Evolutionary conservation across 2,329 filamentous ascomycete genomes (phyloP).

Genomic region (Mycosphaerella sp.): DNA sequence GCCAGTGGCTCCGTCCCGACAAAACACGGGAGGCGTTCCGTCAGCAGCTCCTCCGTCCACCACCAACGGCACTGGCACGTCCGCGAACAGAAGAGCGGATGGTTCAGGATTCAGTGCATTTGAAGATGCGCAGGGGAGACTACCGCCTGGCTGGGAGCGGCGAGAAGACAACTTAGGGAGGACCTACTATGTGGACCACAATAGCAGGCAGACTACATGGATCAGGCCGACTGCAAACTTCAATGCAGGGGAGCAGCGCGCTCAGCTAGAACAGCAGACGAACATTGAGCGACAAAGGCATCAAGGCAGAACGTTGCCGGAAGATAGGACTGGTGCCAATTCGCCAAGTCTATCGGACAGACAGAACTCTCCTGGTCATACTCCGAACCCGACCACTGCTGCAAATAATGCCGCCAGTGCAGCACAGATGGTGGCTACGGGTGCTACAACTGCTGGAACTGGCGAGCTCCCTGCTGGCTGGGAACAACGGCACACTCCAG

Average conservation of each 20-base stretch:
- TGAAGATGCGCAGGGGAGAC: conserved; percentile 86
- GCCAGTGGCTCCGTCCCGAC: conserved; percentile 22
- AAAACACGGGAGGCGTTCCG: conserved; percentile 20
- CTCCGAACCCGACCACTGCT: conserved; percentile 27
- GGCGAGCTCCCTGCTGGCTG: conserved; percentile 92
- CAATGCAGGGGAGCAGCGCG: conserved; percentile 68
- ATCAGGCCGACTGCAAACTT: conserved; percentile 75
- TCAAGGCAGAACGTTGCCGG: conserved; percentile 90
- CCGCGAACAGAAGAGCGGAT: conserved; percentile 38
- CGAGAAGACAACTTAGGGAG: conserved; percentile 90
- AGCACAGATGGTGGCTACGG: conserved; percentile 87
- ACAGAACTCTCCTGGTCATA: conserved; percentile 31
- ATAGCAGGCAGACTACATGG: conserved; percentile 95
- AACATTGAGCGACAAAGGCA: conserved; percentile 89
- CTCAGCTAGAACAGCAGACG: conserved; percentile 79
- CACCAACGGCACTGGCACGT: conserved; percentile 10
- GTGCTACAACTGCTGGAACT: conserved; percentile 86
- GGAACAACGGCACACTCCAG: conserved; percentile 93
- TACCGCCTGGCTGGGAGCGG: conserved; percentile 92
- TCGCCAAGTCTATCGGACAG: conserved; percentile 65
- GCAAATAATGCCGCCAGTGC: conserved; percentile 46
- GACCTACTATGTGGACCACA: conserved; percentile 98
- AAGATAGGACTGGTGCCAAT: conserved; percentile 88
- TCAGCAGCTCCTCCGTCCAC: conserved; percentile 2
- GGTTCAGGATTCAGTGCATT: conserved; percentile 70